A percentile compares a stretch with the other conserved stretches of the same genome.
phyloP scores from a whole-genome alignment of 2,329 filamentous ascomycete genomes.

The Fusarium sp. region DNA sequence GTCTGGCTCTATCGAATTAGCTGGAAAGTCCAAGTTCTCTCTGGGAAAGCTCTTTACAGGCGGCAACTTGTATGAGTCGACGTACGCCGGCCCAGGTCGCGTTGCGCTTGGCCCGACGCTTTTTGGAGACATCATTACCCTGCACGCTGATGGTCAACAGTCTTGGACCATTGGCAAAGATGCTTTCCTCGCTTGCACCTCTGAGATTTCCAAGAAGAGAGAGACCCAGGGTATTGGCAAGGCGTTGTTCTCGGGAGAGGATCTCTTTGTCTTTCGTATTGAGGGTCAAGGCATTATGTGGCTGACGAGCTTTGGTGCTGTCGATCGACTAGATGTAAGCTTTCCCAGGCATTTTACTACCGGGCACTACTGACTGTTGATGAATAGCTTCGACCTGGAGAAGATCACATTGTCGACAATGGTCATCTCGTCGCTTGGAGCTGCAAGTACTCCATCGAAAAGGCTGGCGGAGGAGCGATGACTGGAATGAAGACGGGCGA shows the following conservation, averaged over 20 bases:
- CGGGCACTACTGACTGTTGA: neutral
- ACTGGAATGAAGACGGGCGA: neutral
- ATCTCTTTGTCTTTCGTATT: neutral
- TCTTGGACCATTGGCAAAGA: neutral
- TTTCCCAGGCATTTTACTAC: accelerated
- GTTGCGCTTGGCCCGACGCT: neutral
- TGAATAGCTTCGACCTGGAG: neutral
- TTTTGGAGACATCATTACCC: neutral
- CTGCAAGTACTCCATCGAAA: neutral
- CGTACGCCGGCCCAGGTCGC: neutral
- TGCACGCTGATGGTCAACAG: neutral
- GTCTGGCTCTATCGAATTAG: neutral
- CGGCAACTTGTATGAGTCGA: neutral
- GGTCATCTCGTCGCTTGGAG: neutral
- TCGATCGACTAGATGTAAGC: neutral
- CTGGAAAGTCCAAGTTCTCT: neutral
- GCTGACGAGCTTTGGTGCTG: neutral
- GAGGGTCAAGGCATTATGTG: neutral
- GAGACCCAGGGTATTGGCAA: neutral
- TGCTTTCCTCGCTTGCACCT: neutral
- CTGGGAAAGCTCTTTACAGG: neutral
- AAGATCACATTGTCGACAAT: neutral
- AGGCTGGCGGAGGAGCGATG: neutral
- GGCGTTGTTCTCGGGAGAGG: neutral
- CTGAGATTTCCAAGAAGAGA: neutral